phyloP scores from a whole-genome alignment of 352 stramenopile genomes.

The Phytophthora colocasiae region DNA sequence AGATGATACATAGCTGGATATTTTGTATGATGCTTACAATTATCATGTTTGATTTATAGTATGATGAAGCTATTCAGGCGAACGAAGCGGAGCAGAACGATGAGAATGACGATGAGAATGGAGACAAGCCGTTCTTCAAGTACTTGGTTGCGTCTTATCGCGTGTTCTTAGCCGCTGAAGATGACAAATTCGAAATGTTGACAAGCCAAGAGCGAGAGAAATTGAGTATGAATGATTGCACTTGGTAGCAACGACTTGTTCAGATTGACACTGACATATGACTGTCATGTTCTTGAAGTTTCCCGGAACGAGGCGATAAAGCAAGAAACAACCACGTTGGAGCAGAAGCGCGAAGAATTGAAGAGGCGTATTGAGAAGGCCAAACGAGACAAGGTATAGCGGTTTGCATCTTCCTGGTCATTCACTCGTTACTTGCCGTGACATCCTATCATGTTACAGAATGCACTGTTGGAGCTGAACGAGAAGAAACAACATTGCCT shows the following conservation, averaged over 20 bases:
- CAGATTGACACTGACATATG: conserved; percentile 7
- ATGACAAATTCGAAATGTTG: conserved; percentile 90
- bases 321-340: conserved; percentile 59
- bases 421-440: neutral
- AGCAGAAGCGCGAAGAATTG: conserved; percentile 65
- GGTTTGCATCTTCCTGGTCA: neutral
- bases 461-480: conserved; percentile 75
- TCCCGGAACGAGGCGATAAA: conserved; percentile 59
- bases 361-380: conserved; percentile 69
- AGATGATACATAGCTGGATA: conserved; percentile 1
- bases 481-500: conserved; percentile 89
- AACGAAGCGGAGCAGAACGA: conserved; percentile 51
- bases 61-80: conserved; percentile 80
- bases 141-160: conserved; percentile 94
- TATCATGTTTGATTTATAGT: conserved; percentile 44
- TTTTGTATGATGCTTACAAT: conserved; percentile 10
- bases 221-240: conserved; percentile 37
- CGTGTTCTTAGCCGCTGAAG: conserved; percentile 94
- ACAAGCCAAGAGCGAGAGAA: conserved; percentile 80
- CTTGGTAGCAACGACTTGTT: too few species aligned
- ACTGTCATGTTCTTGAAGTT: conserved; percentile 35
- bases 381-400: conserved; percentile 70
- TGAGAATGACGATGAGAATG: conserved; percentile 76
- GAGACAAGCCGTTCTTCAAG: conserved; percentile 94
- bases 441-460: conserved; percentile 33